Base-by-base conservation (phyloP, 352 stramenopile genomes). In the Globisporangium parvum region DNA sequence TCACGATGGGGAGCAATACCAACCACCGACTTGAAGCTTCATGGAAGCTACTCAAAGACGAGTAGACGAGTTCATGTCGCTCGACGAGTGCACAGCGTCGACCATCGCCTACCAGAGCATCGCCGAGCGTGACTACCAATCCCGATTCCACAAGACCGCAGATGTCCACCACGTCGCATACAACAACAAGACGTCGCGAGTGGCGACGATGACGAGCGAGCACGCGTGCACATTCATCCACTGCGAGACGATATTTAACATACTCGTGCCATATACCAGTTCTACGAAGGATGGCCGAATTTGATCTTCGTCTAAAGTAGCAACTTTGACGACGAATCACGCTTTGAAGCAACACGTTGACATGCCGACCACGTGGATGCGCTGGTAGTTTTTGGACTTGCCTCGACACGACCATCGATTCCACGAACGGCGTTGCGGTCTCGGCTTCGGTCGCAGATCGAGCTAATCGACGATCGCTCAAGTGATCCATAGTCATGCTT, bases 1-100 rank as follows among this genome's bases (percentile, higher is more conserved):
- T 57, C 10, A 67, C 51, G n/a, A 20, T 68, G 4, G 55, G 53
- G 0, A 73, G 60, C 55, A 69, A 68, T 20, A 70, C 62, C 2
- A 73, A 71, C 28, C 71, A 75, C 42, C 17, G 49, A n/a, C 21
- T 71, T 1, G 63, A 70, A 40, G 20, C 53, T 0, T 60, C 46
- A 2, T 75, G 60, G 57, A 67, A 71, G 46, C 57, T 69, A 31
- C 40, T 66, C 8, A 75, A 75, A 18, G 60, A 66, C 0, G 9
- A 48, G 0, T 75, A 6, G 11, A 59, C 8, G 51, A 45, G 0
- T 64, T 62, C 24, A 26, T 33, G 28, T 10, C 28, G 9, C 28
- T 37, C 10, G 31, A 37, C 31, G 31, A 37, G 31, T 37, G 31
- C 31, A 37, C 11, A 9, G 31, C 31, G 31, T 37, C 31, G 31